Base-by-base conservation (phyloP, 768 basidiomycete species). In the Lactifluus piperatus region DNA sequence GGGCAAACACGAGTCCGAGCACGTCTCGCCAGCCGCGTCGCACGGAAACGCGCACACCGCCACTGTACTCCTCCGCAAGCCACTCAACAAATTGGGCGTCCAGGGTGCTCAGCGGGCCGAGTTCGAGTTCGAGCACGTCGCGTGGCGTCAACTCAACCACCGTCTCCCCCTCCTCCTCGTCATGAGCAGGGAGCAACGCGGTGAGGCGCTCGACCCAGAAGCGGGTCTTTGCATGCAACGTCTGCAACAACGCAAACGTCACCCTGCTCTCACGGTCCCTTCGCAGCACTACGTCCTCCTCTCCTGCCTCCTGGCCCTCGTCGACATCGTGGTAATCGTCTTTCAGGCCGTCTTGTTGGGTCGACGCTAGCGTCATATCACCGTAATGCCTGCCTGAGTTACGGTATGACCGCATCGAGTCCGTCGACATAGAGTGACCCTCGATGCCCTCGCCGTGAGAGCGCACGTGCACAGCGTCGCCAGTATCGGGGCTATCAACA, bases 71-170 rank as follows among this genome's bases (percentile, higher is more conserved):
- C 51, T 77, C 77, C 1, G 76, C 80, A 18, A 93, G 73, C 87
- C 88, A 91, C 68, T 89, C 87, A 34, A 91, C 72, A 68, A 91
- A 91, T 44, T 74, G 76, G n/a, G 78, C 83, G 62, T 92, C 90
- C 48, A 84, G 67, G 5, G 75, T 72, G 66, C 89, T 92, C 58
- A 89, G 71, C 7, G 88, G 84, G 1, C 88, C 85, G 0, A 92
- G 77, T 68, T 87, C 87, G 48, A 92, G 83, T 14, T 81, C 74
- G 64, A 77, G 81, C 44, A 79, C 69, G 32, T 60, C 68, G 20
- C 66, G 68, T 36, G 60, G 50, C 13, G 52, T 60, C 10, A 37
- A 27, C 30, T 46, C 56, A 14, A 41, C 24, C 8, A 46, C 51
- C 71, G 1, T 76, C 58, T n/a, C 48, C 5, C 16, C 54, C 26